A percentile compares a stretch with the other conserved stretches of the same genome.
Evolutionary conservation across 768 basidiomycete genomes (phyloP).

Genomic region (Suillus clintonianus): DNA sequence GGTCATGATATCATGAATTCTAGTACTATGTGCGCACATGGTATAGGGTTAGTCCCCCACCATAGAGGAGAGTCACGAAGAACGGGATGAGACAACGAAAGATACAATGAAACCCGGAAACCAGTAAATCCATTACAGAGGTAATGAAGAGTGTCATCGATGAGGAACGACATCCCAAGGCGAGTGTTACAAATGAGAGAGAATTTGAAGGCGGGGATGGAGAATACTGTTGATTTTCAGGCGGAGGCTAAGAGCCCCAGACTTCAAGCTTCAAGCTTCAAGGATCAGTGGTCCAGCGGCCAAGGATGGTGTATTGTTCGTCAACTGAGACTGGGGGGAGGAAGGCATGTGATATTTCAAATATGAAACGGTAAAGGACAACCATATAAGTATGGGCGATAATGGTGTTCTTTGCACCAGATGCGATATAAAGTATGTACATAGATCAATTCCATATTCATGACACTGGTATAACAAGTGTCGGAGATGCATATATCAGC

Average conservation of each 20-base stretch:
- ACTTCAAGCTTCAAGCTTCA: too few species aligned
- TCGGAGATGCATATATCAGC: not conserved
- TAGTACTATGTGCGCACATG: not conserved
- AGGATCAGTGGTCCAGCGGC: slow-evolving; percentile 1
- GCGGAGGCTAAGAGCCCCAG: not conserved
- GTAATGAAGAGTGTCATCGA: slow-evolving; percentile 45
- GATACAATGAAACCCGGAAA: too few species aligned
- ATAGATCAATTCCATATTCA: not conserved
- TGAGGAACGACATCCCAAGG: slow-evolving; percentile 41
- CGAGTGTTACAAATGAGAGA: too few species aligned
- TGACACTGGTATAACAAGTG: not conserved
- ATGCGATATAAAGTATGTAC: not conserved
- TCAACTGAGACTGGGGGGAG: slow-evolving; percentile 24
- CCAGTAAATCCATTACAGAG: slow-evolving; percentile 37
- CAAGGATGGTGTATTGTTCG: slow-evolving; percentile 28
- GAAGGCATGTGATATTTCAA: not conserved
- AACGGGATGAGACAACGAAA: too few species aligned
- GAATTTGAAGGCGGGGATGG: slow-evolving; percentile 43
- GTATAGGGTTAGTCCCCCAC: not conserved
- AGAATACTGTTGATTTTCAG: slow-evolving; percentile 40
- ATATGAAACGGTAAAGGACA: not conserved
- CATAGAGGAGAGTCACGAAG: not conserved
- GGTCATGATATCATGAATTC: not conserved
- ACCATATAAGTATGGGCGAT: too few species aligned
- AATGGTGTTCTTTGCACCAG: not conserved